Conservation (phyloP, 2,329 filamentous ascomycete species). For the Gliomastix tumulicola region DNA sequence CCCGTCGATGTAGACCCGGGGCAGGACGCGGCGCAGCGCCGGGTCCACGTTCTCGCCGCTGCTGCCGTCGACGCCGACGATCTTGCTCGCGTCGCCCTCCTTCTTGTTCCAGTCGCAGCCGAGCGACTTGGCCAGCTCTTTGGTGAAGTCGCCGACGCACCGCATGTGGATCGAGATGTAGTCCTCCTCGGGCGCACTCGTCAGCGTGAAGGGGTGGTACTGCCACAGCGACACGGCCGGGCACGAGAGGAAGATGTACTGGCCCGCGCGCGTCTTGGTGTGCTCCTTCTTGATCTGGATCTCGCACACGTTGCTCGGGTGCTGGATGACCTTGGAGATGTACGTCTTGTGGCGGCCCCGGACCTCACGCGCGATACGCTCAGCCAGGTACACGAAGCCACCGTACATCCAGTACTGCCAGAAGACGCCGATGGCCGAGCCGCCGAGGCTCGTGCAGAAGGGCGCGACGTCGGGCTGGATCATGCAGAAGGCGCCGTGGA, state of each 20-base stretch:
- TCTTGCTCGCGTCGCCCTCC: constrained; percentile 47
- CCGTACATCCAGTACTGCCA: constrained; percentile 89
- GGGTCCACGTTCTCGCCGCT: constrained; percentile 52
- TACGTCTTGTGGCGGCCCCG: constrained; percentile 78
- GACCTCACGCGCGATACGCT: constrained; percentile 71
- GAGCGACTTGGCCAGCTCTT: constrained; percentile 58
- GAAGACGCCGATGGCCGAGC: constrained; percentile 66
- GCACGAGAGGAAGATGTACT: constrained; percentile 87
- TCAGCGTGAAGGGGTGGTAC: constrained; percentile 82
- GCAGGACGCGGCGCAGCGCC: constrained; percentile 64
- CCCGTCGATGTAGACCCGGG: constrained; percentile 75
- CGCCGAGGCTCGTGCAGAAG: constrained; percentile 64
- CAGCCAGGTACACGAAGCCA: constrained; percentile 72
- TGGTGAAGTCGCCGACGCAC: constrained; percentile 77
- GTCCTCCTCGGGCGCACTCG: constrained; percentile 81
- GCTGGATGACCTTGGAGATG: constrained; percentile 83
- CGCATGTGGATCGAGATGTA: constrained; percentile 85
- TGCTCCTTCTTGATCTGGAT: constrained; percentile 90
- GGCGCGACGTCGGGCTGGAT: constrained; percentile 77
- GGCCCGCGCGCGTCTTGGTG: constrained; percentile 72
- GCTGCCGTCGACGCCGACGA: constrained; percentile 60
- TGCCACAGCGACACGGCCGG: constrained; percentile 83
- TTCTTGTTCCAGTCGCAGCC: constrained; percentile 65
- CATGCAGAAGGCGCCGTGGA: constrained; percentile 87
- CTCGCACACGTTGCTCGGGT: constrained; percentile 82